These are phyloP conservation scores for Pestalotiopsis sp. DNA, from an alignment of 2,329 filamentous ascomycete species.

Conservation along the genomic window DNA sequence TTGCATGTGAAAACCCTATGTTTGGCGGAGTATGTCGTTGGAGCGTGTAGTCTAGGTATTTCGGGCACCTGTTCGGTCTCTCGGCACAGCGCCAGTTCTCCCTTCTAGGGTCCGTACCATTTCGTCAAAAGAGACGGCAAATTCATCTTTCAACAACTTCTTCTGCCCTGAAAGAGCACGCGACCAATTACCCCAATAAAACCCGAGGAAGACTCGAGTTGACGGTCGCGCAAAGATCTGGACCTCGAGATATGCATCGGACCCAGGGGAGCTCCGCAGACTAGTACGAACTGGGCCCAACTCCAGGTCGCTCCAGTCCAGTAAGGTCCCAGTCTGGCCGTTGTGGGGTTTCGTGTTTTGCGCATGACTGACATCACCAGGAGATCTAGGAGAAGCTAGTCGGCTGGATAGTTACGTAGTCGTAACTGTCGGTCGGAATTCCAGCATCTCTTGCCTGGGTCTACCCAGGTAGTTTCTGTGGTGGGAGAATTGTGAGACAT, in stretches of 20 bases:
- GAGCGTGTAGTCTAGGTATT: background rate
- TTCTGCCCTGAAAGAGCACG: background rate
- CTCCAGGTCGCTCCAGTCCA: background rate
- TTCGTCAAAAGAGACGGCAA: background rate
- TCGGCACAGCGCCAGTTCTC: background rate
- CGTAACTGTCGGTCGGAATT: background rate
- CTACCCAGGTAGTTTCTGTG: background rate
- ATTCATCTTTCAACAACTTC: background rate
- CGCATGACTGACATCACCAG: conserved; percentile 13
- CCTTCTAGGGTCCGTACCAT: background rate
- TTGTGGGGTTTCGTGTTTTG: background rate
- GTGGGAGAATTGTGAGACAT: background rate
- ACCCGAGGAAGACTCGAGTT: background rate
- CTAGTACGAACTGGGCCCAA: conserved; percentile 2
- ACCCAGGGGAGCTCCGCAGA: background rate
- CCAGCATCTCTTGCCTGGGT: background rate
- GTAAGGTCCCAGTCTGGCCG: background rate
- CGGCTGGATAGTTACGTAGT: background rate
- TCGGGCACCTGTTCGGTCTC: background rate
- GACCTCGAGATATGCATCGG: background rate
- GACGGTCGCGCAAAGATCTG: background rate
- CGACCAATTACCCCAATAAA: conserved; percentile 1
- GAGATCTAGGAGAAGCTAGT: background rate
- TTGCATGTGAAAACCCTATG: background rate
- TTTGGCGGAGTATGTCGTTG: background rate